phyloP scores from a whole-genome alignment of 2,329 filamentous ascomycete species.

The Stagonosporopsis rhizophila region DNA sequence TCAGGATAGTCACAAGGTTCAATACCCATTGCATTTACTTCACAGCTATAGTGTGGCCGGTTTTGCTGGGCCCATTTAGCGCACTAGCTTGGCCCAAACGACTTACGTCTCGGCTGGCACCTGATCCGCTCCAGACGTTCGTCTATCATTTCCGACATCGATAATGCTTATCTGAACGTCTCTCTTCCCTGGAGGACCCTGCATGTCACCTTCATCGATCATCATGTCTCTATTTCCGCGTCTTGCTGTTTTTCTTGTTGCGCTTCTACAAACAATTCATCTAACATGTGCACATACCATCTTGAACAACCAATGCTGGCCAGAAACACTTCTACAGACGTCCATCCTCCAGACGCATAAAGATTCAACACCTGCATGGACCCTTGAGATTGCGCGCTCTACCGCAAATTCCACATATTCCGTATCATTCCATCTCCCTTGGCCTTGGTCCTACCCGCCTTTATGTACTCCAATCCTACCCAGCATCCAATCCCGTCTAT shows the following conservation, averaged over 20 bases:
- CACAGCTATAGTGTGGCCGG: background rate
- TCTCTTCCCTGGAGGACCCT: constrained; percentile 2
- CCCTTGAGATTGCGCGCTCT: background rate
- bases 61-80: background rate
- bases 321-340: constrained; percentile 18
- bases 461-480: constrained; percentile 34
- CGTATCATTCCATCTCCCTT: constrained; percentile 7
- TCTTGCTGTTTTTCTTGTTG: background rate
- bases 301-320: constrained; percentile 37
- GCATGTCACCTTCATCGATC: background rate
- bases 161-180: constrained; percentile 10
- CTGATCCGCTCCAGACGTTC: constrained; percentile 6
- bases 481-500: constrained; percentile 27
- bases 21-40: constrained; percentile 28
- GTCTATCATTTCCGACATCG: constrained; percentile 11
- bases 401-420: background rate
- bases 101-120: constrained; percentile 25
- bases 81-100: constrained; percentile 20
- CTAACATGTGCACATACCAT: background rate
- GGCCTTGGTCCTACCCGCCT: constrained; percentile 38
- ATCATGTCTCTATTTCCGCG: background rate
- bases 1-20: constrained; percentile 31
- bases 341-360: constrained; percentile 4
- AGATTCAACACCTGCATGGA: constrained; percentile 15
- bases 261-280: background rate